Evolutionary conservation across 305 asterid genomes (phyloP), one percentile per base, ranked within the genome.

Genomic region (Solanum hybrid): DNA sequence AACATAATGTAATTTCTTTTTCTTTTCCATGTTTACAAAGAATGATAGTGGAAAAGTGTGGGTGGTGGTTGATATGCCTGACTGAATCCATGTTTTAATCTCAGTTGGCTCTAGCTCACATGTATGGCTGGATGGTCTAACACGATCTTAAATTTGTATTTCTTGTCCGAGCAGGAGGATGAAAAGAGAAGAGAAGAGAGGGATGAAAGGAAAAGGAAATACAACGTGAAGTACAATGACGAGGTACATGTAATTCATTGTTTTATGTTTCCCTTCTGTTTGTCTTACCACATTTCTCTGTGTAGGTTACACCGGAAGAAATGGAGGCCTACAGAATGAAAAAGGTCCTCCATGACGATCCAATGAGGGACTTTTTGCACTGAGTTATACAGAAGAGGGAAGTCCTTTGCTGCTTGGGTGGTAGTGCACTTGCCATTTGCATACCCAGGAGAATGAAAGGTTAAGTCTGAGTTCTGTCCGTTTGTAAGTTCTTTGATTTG

Each of bases 131-230:
- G 86, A 40, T 42, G 86, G 26, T 40, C 86, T 82, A 31, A 84
- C 37, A 31, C 36, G 3, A 11, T 84, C 8, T 51, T 29, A 51
- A 17, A 56, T 51, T 56, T 84, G 40, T 2, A 51, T 51, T 31
- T 12, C 72, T 56, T 60, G 37, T 82, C 86, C 32, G 87, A 32
- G 79, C 90, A 96, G 99, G 99, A 96, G 97, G 98, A 97, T 38
- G 95, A 91, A 90, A 92, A 95, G 96, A 93, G 71, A 93, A 96
- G 95, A 93, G 99, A 96, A 87, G 98, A 94, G 90, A 95, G 91
- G 91, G 98, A 96, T 92, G 99, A 97, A 91, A 94, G 98, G 90
- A 97, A 97, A 79, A 96, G 99, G 89, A 97, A 96, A 90, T 97
- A 95, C 89, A 96, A 97, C 29, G 98, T 97, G 90, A 97, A 95